A percentile compares a stretch with the other conserved stretches of the same genome.
Evolutionary conservation across 2,329 filamentous ascomycete species (phyloP).

Genomic region (Paraphoma chrysanthemicola): DNA sequence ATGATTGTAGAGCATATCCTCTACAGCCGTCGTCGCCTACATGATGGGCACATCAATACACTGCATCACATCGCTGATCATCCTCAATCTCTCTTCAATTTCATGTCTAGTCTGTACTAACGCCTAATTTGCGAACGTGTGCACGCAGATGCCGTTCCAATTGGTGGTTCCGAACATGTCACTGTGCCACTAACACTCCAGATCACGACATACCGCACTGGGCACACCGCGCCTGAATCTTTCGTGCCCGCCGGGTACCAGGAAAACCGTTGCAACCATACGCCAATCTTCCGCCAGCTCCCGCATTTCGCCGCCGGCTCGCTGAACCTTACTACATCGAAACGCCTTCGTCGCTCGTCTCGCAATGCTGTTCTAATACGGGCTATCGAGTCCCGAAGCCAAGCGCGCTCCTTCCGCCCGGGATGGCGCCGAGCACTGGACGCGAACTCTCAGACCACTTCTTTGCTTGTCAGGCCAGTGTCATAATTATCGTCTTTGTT

Average conservation of each 20-base stretch:
- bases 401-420: constrained; percentile 4
- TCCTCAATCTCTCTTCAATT: neutral
- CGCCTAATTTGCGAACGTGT: neutral
- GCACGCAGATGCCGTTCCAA: neutral
- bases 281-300: neutral
- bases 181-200: neutral
- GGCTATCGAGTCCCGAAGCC: constrained; percentile 6
- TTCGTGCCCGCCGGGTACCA: neutral
- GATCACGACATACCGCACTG: neutral
- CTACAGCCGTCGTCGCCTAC: neutral
- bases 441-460: constrained; percentile 1
- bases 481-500: neutral
- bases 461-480: neutral
- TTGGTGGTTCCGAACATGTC: neutral
- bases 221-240: neutral
- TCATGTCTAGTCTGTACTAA: neutral
- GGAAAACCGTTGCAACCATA: neutral
- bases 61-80: neutral
- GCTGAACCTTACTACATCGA: constrained; percentile 2
- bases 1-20: neutral
- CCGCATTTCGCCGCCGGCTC: neutral
- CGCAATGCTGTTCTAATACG: neutral
- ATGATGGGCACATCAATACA: neutral
- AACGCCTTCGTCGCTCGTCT: neutral
- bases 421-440: constrained; percentile 12